Conservation (phyloP, 805 yeast genomes). For the Yarrowia bubula region DNA sequence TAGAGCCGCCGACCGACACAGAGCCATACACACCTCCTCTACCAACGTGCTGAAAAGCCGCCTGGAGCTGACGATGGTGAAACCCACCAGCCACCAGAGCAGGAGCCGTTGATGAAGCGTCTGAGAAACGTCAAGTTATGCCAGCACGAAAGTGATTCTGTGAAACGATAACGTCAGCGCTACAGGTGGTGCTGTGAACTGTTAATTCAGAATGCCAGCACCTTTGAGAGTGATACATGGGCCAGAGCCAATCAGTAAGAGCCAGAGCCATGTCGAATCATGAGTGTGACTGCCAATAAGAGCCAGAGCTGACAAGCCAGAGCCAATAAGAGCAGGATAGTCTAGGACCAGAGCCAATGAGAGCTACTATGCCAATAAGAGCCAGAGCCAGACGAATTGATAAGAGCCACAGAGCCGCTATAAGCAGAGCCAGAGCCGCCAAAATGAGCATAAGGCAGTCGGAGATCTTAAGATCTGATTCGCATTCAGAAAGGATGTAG, state of each 20-base stretch:
- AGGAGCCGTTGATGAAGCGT: not conserved
- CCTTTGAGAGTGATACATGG: not conserved
- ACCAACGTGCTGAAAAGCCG: not conserved
- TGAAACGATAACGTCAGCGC: slow-evolving; percentile 3
- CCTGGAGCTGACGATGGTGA: not conserved
- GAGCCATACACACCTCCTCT: not conserved
- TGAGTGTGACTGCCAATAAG: not conserved
- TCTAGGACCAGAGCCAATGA: not conserved
- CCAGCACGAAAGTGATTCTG: not conserved
- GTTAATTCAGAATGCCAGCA: not conserved
- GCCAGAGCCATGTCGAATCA: not conserved
- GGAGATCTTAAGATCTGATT: not conserved
- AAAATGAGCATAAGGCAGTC: not conserved
- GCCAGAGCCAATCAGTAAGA: slow-evolving; percentile 2
- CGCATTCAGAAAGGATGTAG: slow-evolving; percentile 14
- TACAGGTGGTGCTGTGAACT: not conserved
- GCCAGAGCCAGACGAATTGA: not conserved
- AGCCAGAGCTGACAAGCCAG: not conserved
- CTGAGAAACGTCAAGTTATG: not conserved
- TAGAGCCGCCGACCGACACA: slow-evolving; percentile 5
- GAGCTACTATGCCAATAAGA: not conserved
- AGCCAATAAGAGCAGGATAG: not conserved
- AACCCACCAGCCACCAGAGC: not conserved
- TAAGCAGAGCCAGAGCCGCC: not conserved
- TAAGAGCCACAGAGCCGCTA: too few relatives aligned